Base-by-base conservation (phyloP, 1,284 basidiomycete species). In the Porogramme epimiltina region DNA sequence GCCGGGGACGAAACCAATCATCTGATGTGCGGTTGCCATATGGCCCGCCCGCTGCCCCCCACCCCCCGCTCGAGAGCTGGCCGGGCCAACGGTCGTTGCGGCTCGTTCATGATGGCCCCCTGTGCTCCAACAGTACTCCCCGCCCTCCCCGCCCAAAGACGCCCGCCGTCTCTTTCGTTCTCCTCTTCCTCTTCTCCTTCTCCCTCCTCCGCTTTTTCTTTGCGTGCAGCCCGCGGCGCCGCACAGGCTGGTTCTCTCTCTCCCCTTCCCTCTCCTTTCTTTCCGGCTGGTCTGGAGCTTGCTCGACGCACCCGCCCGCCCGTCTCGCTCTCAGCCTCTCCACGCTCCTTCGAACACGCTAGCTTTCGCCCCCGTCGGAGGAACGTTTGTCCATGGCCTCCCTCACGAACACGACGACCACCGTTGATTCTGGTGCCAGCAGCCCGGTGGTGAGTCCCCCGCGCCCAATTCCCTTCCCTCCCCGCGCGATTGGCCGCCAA, bases 281-380 rank as follows among this genome's bases (percentile, higher is more conserved):
- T 42, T 37, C 57, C 57, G 52, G 57, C 57, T 59, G 54, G 57
- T 52, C 57, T 53, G 57, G 57, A 59, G 57, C 57, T 54, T 52
- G 54, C 54, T 52, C 37, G 57, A 49, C 37, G 48, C 38, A 22
- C 28, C 6, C 28, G 8, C 28, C 28, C 28, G 28, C 28, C 28
- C n/a, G n/a, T n/a, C 28, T 31, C 28, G 28, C 28, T 31, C 28
- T n/a, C 28, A 8, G 28, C 28, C 13, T 13, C 28, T n/a, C 34
- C 16, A 37, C 34, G 6, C 34, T 37, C 13, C 34, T 37, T 37
- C 13, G n/a, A 31, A 6, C 34, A 6, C 34, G n/a, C 34, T 16
- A 13, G 34, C 15, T 31, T 15, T 31, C 28, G 28, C 28, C 15
- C 28, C 9, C 15, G 8, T 31, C 8, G 28, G 28, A 31, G 9